These are phyloP conservation scores for Phytophthora ramorum DNA, from an alignment of 352 stramenopile species.

Conservation along the genomic window DNA sequence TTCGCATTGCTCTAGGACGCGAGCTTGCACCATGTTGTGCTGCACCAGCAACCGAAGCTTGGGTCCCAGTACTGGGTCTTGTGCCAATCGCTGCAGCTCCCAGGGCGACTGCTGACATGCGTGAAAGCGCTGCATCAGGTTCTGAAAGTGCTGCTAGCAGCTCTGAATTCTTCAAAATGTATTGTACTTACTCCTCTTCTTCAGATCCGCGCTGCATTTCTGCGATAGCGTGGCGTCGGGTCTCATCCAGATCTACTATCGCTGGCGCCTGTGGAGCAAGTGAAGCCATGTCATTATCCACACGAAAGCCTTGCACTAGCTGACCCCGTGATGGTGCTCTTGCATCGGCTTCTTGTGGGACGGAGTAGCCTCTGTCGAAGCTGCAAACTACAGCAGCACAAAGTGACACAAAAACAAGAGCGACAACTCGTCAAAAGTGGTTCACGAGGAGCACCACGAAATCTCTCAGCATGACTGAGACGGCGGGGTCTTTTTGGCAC, in stretches of 20 bases:
- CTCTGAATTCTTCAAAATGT: conserved; percentile 67
- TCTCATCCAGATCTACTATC: conserved; percentile 70
- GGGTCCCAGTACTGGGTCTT: conserved; percentile 50
- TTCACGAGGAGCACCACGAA: conserved; percentile 77
- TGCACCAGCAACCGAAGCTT: conserved; percentile 68
- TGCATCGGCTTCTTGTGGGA: conserved; percentile 15
- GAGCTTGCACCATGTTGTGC: conserved; percentile 67
- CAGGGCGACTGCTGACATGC: conserved; percentile 46
- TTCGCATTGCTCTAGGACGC: conserved; percentile 5
- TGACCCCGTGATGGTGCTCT: conserved; percentile 6
- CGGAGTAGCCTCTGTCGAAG: conserved; percentile 29
- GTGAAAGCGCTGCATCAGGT: conserved; percentile 65
- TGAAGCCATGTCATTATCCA: neutral
- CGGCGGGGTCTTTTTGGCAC: conserved; percentile 67
- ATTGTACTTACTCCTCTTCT: conserved; percentile 75
- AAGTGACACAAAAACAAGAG: neutral
- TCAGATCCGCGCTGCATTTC: conserved; percentile 59
- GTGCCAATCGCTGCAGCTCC: conserved; percentile 46
- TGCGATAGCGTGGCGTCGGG: conserved; percentile 60
- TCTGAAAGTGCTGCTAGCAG: conserved; percentile 66
- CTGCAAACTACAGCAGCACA: conserved; percentile 40
- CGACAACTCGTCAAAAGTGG: conserved; percentile 77
- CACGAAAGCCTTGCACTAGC: neutral
- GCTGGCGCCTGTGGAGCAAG: conserved; percentile 17
- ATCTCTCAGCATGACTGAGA: conserved; percentile 68